phyloP scores from a whole-genome alignment of 2,329 filamentous ascomycete species.

The Penicillium glabrum region DNA sequence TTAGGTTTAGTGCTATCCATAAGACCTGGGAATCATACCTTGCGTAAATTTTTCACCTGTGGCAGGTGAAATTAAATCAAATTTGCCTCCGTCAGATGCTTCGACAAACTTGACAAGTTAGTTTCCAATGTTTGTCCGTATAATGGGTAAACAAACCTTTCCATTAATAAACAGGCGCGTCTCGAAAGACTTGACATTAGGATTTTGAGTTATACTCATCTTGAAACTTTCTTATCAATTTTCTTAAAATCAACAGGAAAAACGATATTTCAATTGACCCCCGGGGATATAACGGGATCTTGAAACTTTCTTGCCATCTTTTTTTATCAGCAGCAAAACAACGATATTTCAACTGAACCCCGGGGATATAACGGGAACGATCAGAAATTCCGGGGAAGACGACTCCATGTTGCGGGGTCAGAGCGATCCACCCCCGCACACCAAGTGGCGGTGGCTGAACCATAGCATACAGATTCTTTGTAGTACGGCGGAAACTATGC shows the following conservation, averaged over 20 bases:
- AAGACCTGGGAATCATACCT: conserved; percentile 8
- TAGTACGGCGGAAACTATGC: no score
- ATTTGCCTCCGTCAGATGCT: conserved; percentile 25
- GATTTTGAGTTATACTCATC: conserved; percentile 7
- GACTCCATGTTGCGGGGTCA: no score
- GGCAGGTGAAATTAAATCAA: conserved; percentile 18
- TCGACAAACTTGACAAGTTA: conserved; percentile 19
- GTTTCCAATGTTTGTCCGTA: not conserved
- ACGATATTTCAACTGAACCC: no score
- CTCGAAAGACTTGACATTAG: conserved; percentile 20
- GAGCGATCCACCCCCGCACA: no score
- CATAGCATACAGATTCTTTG: no score
- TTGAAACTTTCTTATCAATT: not conserved
- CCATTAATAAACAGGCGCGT: conserved; percentile 29
- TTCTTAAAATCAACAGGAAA: no score
- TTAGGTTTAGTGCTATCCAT: not conserved
- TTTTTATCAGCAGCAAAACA: no score
- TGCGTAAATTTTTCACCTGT: conserved; percentile 22
- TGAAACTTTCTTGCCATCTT: not conserved
- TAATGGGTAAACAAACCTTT: conserved; percentile 12
- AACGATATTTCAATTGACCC: no score
- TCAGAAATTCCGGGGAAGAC: no score
- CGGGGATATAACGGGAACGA: no score
- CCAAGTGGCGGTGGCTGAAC: no score
- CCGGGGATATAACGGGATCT: not conserved